Evolutionary conservation across 345 rosid species (phyloP).

Genomic region (Pistacia atlantica): DNA sequence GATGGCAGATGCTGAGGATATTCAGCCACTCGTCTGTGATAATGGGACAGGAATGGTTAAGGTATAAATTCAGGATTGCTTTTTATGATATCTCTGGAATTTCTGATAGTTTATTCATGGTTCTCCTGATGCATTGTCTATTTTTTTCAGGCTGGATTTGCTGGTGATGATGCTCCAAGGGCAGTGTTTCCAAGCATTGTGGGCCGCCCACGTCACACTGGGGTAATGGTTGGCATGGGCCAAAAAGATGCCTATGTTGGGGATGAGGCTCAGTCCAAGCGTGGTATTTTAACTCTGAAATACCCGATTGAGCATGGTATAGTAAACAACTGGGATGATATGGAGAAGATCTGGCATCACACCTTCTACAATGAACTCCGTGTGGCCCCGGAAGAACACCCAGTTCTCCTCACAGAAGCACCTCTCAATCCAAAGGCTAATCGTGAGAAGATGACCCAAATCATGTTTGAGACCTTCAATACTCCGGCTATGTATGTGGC

Average conservation of each 20-base stretch:
- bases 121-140: not conserved
- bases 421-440: slow-evolving; percentile 72
- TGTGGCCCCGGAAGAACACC: slow-evolving; percentile 72
- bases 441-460: slow-evolving; percentile 70
- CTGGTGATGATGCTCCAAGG: slow-evolving; percentile 78
- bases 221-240: slow-evolving; percentile 76
- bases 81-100: not conserved
- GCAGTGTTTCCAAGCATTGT: slow-evolving; percentile 75
- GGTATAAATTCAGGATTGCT: slow-evolving; percentile 24
- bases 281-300: slow-evolving; percentile 67
- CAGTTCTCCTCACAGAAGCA: slow-evolving; percentile 67
- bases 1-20: slow-evolving; percentile 66
- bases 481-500: slow-evolving; percentile 71
- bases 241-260: slow-evolving; percentile 67
- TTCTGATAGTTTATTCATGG: not conserved
- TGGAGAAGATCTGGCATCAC: slow-evolving; percentile 75
- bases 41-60: slow-evolving; percentile 74
- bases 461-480: slow-evolving; percentile 67
- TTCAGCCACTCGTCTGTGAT: slow-evolving; percentile 70
- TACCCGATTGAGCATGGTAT: slow-evolving; percentile 74
- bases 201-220: slow-evolving; percentile 70
- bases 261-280: slow-evolving; percentile 75
- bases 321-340: slow-evolving; percentile 71
- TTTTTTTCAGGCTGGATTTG: slow-evolving; percentile 58
- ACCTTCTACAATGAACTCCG: slow-evolving; percentile 64